Evolutionary conservation across 208 protist genomes (phyloP), one percentile per base, ranked within the genome.

Genomic region (Trypanosoma cruzi): DNA sequence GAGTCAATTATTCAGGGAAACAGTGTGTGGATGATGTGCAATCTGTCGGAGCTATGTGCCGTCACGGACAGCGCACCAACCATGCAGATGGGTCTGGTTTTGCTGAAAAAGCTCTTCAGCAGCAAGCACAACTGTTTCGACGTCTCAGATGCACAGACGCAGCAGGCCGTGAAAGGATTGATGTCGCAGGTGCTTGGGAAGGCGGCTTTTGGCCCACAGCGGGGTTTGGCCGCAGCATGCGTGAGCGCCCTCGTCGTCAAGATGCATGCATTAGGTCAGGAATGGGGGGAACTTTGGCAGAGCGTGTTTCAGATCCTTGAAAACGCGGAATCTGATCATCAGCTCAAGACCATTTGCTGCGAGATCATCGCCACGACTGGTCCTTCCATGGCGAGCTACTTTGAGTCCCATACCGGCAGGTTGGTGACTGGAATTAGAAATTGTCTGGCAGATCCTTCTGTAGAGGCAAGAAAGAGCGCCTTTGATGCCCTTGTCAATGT

Each of bases 81-180:
- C 10, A 74, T 71, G 32, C 75, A 82, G 52, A 88, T 96, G 57
- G 75, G 77, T 24, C 66, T 96, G 13, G 77, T 93, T 58, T 76
- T 94, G 61, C 72, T 96, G 53, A 81, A 82, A 37, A 93, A 93
- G 73, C 58, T 92, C 40, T 84, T 96, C 62, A 86, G 87, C 59
- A 58, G 60, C 28, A 79, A 83, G 7, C 73, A 74, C 0, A 81
- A 81, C 0, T 82, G 81, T 5, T 96, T 83, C 72, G 69, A 79
- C 14, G 26, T 53, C n/a, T 68, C 79, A 6, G 77, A 88, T 64
- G 68, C 79, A 14, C 67, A 71, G 31, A 74, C 75, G 22, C 88
- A 89, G 26, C 64, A 75, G n/a, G 58, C 73, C 29, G 77, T 94
- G 26, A 86, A 86, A 46, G 75, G 55, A 1, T 62, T 73, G n/a